phyloP scores from a whole-genome alignment of 192 early-diverging fungal genomes.

The Backusella luteola region DNA sequence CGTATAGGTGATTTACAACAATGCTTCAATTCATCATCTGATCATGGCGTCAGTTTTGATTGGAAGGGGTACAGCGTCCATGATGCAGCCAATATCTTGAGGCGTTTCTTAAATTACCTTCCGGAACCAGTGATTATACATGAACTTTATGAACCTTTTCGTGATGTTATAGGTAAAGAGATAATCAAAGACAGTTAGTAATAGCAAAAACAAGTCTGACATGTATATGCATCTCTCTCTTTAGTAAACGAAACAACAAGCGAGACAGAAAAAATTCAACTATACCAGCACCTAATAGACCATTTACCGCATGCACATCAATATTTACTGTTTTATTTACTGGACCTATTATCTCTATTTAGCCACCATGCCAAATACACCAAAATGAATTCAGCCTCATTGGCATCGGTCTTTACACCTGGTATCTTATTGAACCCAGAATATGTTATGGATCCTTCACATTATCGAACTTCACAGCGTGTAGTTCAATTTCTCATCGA shows the following conservation, averaged over 20 bases:
- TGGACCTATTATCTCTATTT: conserved; percentile 61
- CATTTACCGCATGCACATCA: conserved; percentile 55
- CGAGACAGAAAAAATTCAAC: conserved; percentile 32
- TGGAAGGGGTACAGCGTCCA: conserved; percentile 73
- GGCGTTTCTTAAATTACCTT: conserved; percentile 68
- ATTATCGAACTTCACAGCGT: conserved; percentile 70
- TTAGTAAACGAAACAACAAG: conserved; percentile 18
- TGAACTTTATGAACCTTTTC: conserved; percentile 62
- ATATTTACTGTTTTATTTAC: conserved; percentile 64
- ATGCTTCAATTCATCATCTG: conserved; percentile 61
- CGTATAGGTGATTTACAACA: conserved; percentile 69
- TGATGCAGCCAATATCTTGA: conserved; percentile 74
- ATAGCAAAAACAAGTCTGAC: neutral
- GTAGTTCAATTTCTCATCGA: conserved; percentile 75
- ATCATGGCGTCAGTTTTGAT: conserved; percentile 62
- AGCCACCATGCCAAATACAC: conserved; percentile 50
- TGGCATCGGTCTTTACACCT: conserved; percentile 75
- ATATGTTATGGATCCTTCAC: conserved; percentile 65
- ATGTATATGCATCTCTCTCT: neutral
- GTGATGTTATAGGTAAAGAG: conserved; percentile 53
- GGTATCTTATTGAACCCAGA: conserved; percentile 68
- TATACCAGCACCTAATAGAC: conserved; percentile 55
- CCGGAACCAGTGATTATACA: conserved; percentile 71
- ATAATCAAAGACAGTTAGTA: neutral
- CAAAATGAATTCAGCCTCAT: conserved; percentile 67